These are phyloP conservation scores for Tuctoria greenei DNA, from an alignment of 176 grass and related monocot genomes.

Conservation along the genomic window DNA sequence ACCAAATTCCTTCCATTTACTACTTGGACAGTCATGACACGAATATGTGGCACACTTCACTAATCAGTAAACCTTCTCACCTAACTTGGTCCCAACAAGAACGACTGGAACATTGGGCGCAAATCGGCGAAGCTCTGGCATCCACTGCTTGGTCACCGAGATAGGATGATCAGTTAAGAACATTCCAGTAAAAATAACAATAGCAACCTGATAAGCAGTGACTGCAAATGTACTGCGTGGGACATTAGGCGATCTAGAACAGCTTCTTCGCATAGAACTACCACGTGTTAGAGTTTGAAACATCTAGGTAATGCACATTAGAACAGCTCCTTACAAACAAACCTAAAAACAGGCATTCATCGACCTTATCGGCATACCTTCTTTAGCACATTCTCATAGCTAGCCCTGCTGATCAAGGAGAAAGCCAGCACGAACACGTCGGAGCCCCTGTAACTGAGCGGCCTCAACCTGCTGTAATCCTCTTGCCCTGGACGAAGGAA, in stretches of 20 bases:
- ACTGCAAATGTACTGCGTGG: not conserved
- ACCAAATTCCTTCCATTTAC: not conserved
- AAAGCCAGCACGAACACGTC: constrained; percentile 87
- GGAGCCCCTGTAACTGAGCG: constrained; percentile 87
- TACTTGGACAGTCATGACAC: not conserved
- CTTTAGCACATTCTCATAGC: constrained; percentile 94
- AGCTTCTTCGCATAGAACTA: no score
- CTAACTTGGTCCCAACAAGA: constrained; percentile 93
- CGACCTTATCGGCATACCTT: constrained; percentile 45
- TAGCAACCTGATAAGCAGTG: not conserved
- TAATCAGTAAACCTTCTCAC: constrained; percentile 29
- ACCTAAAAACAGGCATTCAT: not conserved
- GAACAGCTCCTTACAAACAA: not conserved
- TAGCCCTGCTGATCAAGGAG: constrained; percentile 90
- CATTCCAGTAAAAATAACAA: constrained; percentile 7
- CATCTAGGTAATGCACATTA: not conserved
- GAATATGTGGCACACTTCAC: not conserved
- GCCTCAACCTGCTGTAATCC: constrained; percentile 92
- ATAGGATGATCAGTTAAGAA: constrained; percentile 26
- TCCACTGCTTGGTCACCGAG: constrained; percentile 64
- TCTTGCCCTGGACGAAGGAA: constrained; percentile 62
- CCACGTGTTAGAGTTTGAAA: constrained; percentile 8
- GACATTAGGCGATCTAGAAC: not conserved
- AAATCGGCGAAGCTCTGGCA: constrained; percentile 90
- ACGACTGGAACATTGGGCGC: constrained; percentile 72